Percentiles rank a stretch among this genome's conserved stretches.
These are phyloP conservation scores for Aspergillus phoenicis DNA, from an alignment of 2,329 filamentous ascomycete species.

Conservation along the genomic window DNA sequence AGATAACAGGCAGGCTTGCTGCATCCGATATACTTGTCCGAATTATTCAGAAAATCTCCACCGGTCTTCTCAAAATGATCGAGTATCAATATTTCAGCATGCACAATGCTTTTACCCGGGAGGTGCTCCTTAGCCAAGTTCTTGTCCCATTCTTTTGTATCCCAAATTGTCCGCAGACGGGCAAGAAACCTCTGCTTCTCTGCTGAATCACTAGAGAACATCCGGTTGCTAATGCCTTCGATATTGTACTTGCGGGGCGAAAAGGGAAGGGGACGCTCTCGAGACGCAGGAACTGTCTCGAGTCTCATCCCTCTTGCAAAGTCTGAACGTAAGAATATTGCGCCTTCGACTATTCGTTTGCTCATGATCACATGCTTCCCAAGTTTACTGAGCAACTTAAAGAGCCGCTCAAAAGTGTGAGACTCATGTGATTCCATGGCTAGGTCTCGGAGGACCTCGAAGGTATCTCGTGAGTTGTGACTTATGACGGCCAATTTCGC, in stretches of 20 bases:
- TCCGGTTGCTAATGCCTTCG: background rate
- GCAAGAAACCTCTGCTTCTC: background rate
- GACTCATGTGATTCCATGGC: background rate
- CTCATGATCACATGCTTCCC: slow-evolving; percentile 11
- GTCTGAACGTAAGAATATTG: background rate
- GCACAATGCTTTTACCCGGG: background rate
- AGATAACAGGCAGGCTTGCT: slow-evolving; percentile 14
- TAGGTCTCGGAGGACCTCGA: slow-evolving; percentile 2
- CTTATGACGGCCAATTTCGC: background rate
- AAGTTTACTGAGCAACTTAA: slow-evolving; percentile 10
- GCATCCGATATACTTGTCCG: slow-evolving; percentile 12
- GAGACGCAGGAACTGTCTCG: background rate
- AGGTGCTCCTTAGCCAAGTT: background rate
- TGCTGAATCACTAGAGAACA: background rate
- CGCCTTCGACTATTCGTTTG: slow-evolving; percentile 3
- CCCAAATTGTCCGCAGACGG: background rate
- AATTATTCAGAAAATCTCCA: slow-evolving; percentile 1
- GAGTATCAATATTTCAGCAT: background rate
- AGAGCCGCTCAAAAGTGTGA: background rate
- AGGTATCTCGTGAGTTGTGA: slow-evolving; percentile 2
- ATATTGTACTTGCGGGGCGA: background rate
- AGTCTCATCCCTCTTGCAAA: background rate
- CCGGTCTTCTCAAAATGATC: slow-evolving; percentile 5
- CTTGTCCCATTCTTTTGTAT: background rate
- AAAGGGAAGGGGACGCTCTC: background rate